Evolutionary conservation across 345 rosid species (phyloP).

Genomic region (Clausena lansium): DNA sequence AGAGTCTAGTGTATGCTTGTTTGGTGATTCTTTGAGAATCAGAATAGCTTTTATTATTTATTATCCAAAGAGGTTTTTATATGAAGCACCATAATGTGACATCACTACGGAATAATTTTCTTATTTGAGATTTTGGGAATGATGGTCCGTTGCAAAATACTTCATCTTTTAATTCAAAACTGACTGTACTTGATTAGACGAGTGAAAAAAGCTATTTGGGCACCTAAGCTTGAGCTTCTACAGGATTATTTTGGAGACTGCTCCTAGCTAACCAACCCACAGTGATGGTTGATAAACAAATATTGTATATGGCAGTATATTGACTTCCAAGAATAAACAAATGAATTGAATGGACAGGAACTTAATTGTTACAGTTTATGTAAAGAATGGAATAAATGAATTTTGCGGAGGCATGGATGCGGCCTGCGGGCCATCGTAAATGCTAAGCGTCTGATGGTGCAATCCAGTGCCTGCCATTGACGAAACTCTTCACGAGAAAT

Average conservation of each 20-base stretch:
- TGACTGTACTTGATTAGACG: background rate
- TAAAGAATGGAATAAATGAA: slow-evolving; percentile 12
- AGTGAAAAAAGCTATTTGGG: background rate
- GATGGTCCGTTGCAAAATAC: background rate
- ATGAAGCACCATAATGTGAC: background rate
- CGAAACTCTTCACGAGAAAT: slow-evolving; percentile 83
- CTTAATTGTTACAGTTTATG: background rate
- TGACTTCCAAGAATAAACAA: slow-evolving; percentile 8
- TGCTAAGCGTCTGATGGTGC: slow-evolving; percentile 62
- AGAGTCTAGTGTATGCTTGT: background rate
- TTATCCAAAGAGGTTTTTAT: background rate
- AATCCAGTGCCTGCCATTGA: slow-evolving; percentile 95
- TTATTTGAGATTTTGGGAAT: too few relatives aligned
- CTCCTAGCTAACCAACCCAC: background rate
- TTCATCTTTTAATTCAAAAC: background rate
- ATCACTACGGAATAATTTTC: background rate
- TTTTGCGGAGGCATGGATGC: background rate
- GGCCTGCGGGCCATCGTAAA: background rate
- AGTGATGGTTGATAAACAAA: too few relatives aligned
- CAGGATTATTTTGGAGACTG: background rate
- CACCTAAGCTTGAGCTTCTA: too few relatives aligned
- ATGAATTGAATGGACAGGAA: slow-evolving; percentile 7
- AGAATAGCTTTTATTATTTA: background rate
- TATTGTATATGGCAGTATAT: background rate
- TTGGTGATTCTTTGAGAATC: background rate